Conservation (phyloP, 1,139 yeast species). For the Debaryomyces singareniensis region DNA sequence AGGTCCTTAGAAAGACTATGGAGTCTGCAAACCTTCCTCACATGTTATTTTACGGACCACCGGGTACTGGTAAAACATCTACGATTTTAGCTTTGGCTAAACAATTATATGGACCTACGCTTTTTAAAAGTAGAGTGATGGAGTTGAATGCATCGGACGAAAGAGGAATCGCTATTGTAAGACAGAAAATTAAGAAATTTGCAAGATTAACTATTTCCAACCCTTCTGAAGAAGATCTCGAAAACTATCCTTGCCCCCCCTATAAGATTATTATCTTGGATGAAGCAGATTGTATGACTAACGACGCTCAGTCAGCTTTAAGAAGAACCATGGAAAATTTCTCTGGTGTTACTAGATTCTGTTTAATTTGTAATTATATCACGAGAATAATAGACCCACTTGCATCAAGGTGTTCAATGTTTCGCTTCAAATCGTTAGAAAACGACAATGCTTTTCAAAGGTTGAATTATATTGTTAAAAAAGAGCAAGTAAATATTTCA, state of each 20-base stretch:
- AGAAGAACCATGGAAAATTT: constrained; percentile 96
- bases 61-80: constrained; percentile 96
- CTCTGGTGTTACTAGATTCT: constrained; percentile 85
- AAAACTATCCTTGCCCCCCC: constrained; percentile 88
- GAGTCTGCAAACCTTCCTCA: constrained; percentile 85
- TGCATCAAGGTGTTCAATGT: constrained; percentile 94
- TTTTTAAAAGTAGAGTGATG: constrained; percentile 70
- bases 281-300: constrained; percentile 99
- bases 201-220: constrained; percentile 84
- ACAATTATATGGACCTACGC: constrained; percentile 67
- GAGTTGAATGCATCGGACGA: constrained; percentile 96
- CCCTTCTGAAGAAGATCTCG: constrained; percentile 61
- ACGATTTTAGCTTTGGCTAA: constrained; percentile 85
- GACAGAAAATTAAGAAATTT: constrained; percentile 88
- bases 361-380: constrained; percentile 90
- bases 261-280: constrained; percentile 81
- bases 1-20: constrained; percentile 74
- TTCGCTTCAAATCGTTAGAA: constrained; percentile 78
- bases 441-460: constrained; percentile 64
- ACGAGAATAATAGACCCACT: constrained; percentile 94
- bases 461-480: constrained; percentile 51
- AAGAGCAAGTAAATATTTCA: constrained; percentile 44
- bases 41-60: constrained; percentile 95
- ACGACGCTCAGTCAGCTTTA: constrained; percentile 92
- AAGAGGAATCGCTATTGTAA: constrained; percentile 88